phyloP scores from a whole-genome alignment of 116 monocot genomes.

The Dioscorea cayenensis region DNA sequence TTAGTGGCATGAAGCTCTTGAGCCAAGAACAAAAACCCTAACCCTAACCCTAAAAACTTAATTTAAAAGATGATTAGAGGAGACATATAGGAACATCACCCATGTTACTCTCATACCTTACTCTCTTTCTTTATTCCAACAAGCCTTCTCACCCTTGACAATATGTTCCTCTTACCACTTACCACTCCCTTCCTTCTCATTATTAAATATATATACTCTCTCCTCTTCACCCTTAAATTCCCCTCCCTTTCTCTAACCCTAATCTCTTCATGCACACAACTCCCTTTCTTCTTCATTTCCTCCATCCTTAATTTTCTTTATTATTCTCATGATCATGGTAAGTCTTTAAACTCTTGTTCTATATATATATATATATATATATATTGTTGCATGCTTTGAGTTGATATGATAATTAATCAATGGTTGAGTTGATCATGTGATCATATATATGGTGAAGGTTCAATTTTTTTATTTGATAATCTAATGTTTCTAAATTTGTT shows the following conservation, averaged over 20 bases:
- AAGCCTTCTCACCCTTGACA: conserved; percentile 6
- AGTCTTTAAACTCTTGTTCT: neutral
- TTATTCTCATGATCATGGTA: conserved; percentile 18
- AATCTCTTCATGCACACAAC: neutral
- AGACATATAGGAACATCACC: conserved; percentile 64
- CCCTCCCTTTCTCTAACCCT: conserved; percentile 10
- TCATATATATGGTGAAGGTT: neutral
- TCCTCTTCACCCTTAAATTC: conserved; percentile 19
- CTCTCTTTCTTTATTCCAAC: conserved; percentile 32
- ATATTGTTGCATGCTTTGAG: too few species aligned
- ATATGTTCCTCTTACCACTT: neutral
- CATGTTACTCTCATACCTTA: conserved; percentile 72
- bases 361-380: too few species aligned
- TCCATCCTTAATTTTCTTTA: neutral
- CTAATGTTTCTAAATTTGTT: neutral
- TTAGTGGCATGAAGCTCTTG: conserved; percentile 18
- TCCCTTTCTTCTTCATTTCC: neutral
- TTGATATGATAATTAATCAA: too few species aligned
- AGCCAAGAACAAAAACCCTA: conserved; percentile 22
- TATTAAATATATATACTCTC: conserved; percentile 18
- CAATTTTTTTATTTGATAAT: neutral
- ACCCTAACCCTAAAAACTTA: neutral
- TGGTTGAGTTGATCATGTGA: neutral
- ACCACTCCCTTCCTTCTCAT: neutral
- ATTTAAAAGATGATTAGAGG: conserved; percentile 9